These are phyloP conservation scores for Guadua angustifolia DNA, from an alignment of 176 grass and related monocot genomes.

Conservation along the genomic window DNA sequence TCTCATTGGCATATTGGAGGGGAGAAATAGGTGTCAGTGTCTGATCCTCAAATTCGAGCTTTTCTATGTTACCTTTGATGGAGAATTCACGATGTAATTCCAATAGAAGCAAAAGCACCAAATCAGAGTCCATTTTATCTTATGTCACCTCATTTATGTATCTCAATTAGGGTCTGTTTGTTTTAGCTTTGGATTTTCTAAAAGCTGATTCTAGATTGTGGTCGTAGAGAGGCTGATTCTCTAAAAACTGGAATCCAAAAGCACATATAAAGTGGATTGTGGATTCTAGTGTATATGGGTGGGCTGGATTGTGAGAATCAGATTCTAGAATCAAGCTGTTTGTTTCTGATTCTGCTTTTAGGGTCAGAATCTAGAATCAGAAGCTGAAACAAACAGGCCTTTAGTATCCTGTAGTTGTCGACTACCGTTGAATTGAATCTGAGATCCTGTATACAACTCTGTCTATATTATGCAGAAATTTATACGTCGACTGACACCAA, in stretches of 20 bases:
- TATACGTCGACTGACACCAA: neutral
- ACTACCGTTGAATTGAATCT: neutral
- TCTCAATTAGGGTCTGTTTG: too few species aligned
- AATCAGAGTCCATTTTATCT: neutral
- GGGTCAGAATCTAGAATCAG: too few species aligned
- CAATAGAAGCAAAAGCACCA: constrained; percentile 4
- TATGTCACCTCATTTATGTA: constrained; percentile 24
- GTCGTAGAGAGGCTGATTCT: too few species aligned
- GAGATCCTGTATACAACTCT: neutral
- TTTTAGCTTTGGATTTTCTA: too few species aligned
- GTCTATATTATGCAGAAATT: constrained; percentile 9
- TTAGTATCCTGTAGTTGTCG: neutral
- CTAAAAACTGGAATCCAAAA: too few species aligned
- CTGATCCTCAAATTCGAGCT: constrained; percentile 4
- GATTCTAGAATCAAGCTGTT: too few species aligned
- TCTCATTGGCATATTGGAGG: constrained; percentile 2
- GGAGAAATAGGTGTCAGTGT: constrained; percentile 1
- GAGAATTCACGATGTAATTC: constrained; percentile 4
- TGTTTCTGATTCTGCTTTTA: too few species aligned
- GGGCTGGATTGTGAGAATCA: too few species aligned
- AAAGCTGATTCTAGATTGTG: too few species aligned
- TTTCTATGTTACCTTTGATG: constrained; percentile 9
- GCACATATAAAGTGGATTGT: too few species aligned
- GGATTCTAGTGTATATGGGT: too few species aligned
- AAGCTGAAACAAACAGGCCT: too few species aligned